phyloP scores from a whole-genome alignment of 306 rosid species.

The Sechiopsis laciniata region DNA sequence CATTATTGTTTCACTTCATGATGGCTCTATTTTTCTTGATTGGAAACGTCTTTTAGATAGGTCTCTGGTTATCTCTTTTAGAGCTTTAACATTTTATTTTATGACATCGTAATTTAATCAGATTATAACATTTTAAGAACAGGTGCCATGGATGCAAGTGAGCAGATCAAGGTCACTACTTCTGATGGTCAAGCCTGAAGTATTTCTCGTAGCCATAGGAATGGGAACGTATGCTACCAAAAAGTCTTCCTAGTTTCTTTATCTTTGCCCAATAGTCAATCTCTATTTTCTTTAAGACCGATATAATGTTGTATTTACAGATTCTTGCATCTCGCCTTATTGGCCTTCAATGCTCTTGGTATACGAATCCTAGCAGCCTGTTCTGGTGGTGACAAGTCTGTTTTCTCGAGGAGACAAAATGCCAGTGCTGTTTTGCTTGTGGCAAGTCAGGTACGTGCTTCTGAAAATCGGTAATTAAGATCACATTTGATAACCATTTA shows the following conservation, averaged over 20 bases:
- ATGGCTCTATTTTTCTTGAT: background rate
- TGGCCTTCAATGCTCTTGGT: constrained; percentile 51
- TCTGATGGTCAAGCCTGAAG: constrained; percentile 68
- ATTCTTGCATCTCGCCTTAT: constrained; percentile 58
- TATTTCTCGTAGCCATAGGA: constrained; percentile 81
- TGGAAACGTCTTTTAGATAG: too few species aligned
- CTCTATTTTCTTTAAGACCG: constrained; percentile 1
- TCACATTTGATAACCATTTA: too few species aligned
- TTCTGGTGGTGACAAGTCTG: constrained; percentile 57
- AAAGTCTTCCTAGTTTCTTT: constrained; percentile 1
- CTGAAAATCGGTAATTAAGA: background rate
- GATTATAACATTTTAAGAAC: constrained; percentile 24
- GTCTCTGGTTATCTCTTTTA: background rate
- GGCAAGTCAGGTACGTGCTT: constrained; percentile 67
- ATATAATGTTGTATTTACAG: constrained; percentile 39
- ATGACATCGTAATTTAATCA: background rate
- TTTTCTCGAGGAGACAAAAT: constrained; percentile 56
- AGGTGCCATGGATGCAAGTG: constrained; percentile 98
- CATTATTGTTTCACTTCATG: background rate
- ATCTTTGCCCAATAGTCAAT: background rate
- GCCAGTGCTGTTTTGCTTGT: constrained; percentile 56
- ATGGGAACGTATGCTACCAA: constrained; percentile 61
- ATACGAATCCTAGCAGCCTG: constrained; percentile 41
- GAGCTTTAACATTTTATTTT: background rate
- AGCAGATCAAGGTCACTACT: constrained; percentile 79